Conservation (phyloP, 192 early-diverging fungal species). For the Radiomyces spectabilis region DNA sequence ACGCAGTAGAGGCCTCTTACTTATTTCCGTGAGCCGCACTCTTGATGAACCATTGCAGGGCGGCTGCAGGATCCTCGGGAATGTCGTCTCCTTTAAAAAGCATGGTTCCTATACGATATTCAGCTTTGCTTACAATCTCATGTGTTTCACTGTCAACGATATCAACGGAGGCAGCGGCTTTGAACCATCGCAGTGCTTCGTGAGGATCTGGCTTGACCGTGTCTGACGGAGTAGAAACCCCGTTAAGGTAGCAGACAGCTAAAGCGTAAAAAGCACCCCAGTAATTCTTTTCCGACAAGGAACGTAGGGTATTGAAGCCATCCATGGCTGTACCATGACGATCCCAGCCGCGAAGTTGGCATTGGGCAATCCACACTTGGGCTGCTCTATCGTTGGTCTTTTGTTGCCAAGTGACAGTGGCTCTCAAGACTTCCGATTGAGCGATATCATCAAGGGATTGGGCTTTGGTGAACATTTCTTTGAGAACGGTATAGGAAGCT, state of each 20-base stretch:
- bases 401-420: neutral
- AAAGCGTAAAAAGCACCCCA: slow-evolving; percentile 26
- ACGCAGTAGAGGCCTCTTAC: slow-evolving; percentile 6
- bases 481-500: too few relatives aligned
- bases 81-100: slow-evolving; percentile 11
- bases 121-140: slow-evolving; percentile 7
- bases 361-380: slow-evolving; percentile 20
- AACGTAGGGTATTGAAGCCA: slow-evolving; percentile 12
- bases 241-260: slow-evolving; percentile 19
- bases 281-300: slow-evolving; percentile 7
- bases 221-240: slow-evolving; percentile 1
- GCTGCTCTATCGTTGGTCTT: neutral
- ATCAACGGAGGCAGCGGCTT: slow-evolving; percentile 8
- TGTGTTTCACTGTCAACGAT: neutral
- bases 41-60: slow-evolving; percentile 15
- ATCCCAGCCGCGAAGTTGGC: slow-evolving; percentile 27
- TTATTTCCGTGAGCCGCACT: slow-evolving; percentile 23
- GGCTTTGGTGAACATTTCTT: too few relatives aligned
- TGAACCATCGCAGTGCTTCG: slow-evolving; percentile 19
- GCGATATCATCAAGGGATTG: too few relatives aligned
- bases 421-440: neutral
- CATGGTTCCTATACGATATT: slow-evolving; percentile 16
- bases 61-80: slow-evolving; percentile 2
- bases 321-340: slow-evolving; percentile 1
- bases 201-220: neutral